Conservation (phyloP, 2,329 filamentous ascomycete genomes). For the Calonectria pseudoreteaudii region DNA sequence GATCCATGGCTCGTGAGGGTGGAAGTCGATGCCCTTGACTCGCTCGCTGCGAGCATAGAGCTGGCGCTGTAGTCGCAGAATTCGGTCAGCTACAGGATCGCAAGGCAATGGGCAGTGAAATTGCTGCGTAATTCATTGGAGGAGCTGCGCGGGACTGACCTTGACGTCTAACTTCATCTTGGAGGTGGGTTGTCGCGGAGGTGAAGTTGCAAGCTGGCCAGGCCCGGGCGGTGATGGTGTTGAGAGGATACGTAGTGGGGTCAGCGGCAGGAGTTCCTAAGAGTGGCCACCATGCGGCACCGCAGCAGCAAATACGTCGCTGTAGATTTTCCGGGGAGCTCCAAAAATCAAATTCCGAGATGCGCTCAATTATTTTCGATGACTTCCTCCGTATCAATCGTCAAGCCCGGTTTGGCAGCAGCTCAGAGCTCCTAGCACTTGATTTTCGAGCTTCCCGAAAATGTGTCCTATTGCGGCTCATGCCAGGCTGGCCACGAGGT, state of each 20-base stretch:
- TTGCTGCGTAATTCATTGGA: neutral
- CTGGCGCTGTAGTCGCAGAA: slow-evolving; percentile 53
- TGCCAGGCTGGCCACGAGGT: slow-evolving; percentile 45
- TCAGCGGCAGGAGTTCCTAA: slow-evolving; percentile 41
- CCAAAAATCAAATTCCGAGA: neutral
- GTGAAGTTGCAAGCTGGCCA: slow-evolving; percentile 46
- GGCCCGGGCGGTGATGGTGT: slow-evolving; percentile 45
- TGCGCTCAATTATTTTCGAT: neutral
- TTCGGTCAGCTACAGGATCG: slow-evolving; percentile 40
- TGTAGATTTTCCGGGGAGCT: slow-evolving; percentile 2
- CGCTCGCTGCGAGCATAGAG: slow-evolving; percentile 85
- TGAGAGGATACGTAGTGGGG: slow-evolving; percentile 41
- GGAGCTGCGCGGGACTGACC: slow-evolving; percentile 43
- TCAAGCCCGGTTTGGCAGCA: slow-evolving; percentile 31
- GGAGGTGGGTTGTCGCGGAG: slow-evolving; percentile 40
- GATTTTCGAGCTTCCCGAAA: slow-evolving; percentile 44
- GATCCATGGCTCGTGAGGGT: slow-evolving; percentile 96
- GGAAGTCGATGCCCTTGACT: slow-evolving; percentile 97
- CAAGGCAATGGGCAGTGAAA: slow-evolving; percentile 10
- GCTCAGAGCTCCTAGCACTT: slow-evolving; percentile 37
- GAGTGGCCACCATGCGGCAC: slow-evolving; percentile 40
- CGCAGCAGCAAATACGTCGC: slow-evolving; percentile 25
- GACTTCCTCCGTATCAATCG: slow-evolving; percentile 33
- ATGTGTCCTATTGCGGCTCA: slow-evolving; percentile 44
- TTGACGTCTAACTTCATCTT: slow-evolving; percentile 58